A percentile compares a stretch with the other conserved stretches of the same genome.
Evolutionary conservation across 257 asterid genomes (phyloP).

Genomic region (Vinca minor): DNA sequence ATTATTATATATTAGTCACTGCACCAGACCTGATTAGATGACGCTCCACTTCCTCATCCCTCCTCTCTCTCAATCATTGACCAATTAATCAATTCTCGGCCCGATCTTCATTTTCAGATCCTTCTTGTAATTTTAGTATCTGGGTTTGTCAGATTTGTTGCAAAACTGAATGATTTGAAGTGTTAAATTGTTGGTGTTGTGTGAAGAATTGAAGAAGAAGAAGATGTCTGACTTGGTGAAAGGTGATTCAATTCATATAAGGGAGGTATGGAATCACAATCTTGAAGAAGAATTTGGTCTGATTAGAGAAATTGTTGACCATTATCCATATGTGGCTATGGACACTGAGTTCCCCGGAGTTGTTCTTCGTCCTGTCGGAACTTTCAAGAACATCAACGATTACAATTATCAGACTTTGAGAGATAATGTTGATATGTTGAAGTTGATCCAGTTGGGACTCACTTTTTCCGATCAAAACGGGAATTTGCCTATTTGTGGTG

Average conservation of each 20-base stretch:
- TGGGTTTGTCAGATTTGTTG: background rate
- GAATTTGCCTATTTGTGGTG: conserved; percentile 33
- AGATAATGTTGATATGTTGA: conserved; percentile 41
- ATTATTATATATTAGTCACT: background rate
- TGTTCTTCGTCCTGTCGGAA: conserved; percentile 38
- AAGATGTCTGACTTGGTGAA: conserved; percentile 35
- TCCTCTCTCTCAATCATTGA: background rate
- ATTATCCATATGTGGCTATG: conserved; percentile 40
- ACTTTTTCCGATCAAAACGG: conserved; percentile 42
- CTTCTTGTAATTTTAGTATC: background rate
- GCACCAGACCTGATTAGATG: background rate
- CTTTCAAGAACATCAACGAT: conserved; percentile 31
- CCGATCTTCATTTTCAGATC: background rate
- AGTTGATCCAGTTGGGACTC: conserved; percentile 42
- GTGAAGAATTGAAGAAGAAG: too few species aligned
- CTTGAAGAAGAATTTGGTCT: conserved; percentile 35
- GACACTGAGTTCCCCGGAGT: conserved; percentile 49
- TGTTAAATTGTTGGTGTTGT: too few species aligned
- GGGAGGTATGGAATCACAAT: conserved; percentile 46
- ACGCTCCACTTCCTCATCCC: background rate
- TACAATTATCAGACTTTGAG: conserved; percentile 38
- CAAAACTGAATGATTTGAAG: too few species aligned
- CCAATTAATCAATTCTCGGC: background rate
- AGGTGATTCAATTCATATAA: conserved; percentile 33
- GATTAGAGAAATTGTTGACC: conserved; percentile 35